Conservation (phyloP, 2,329 filamentous ascomycete species). For the Dothistroma pini region DNA sequence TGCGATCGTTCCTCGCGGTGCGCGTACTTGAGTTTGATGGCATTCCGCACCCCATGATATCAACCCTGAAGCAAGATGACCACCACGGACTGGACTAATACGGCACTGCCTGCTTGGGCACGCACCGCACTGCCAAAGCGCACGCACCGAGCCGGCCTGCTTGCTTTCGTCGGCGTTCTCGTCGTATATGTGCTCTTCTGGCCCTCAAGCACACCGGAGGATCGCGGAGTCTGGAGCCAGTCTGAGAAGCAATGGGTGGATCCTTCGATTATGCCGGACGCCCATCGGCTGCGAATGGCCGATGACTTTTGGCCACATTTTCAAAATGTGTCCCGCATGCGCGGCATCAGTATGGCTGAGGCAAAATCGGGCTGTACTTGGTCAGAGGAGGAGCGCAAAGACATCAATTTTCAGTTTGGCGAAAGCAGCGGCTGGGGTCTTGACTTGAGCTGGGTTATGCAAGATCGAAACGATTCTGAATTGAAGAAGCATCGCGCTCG, state of each 20-base stretch:
- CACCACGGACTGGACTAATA: neutral
- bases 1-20: neutral
- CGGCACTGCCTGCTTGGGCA: neutral
- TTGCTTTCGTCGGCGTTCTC: neutral
- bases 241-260: neutral
- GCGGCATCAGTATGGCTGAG: slow-evolving; percentile 7
- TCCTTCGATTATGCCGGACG: neutral
- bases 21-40: neutral
- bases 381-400: neutral
- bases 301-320: slow-evolving; percentile 10
- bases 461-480: slow-evolving; percentile 1
- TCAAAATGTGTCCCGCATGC: slow-evolving; percentile 3
- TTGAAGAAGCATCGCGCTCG: neutral
- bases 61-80: neutral
- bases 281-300: neutral
- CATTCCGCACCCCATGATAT: neutral
- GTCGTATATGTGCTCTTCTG: slow-evolving; percentile 5
- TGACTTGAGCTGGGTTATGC: slow-evolving; percentile 9
- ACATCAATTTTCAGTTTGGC: slow-evolving; percentile 13
- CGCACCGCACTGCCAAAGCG: slow-evolving; percentile 4
- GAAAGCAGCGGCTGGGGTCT: slow-evolving; percentile 9
- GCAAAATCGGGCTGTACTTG: slow-evolving; percentile 10
- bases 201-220: neutral
- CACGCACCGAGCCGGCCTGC: neutral
- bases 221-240: slow-evolving; percentile 1